Conservation (phyloP, 441 rosid species). For the Bruguiera hainesii region DNA sequence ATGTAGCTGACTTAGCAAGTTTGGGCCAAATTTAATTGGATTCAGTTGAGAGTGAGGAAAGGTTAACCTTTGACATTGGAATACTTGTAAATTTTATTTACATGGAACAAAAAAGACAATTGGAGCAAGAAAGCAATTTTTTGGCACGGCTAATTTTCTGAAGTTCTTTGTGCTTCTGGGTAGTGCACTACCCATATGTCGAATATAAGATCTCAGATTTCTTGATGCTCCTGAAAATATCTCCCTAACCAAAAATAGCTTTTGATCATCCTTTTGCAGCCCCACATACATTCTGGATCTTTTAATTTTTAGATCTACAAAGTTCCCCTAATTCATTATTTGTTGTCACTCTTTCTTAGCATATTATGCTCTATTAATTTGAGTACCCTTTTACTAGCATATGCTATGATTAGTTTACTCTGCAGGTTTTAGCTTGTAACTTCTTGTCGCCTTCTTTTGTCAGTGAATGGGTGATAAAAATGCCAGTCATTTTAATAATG, state of each 20-base stretch:
- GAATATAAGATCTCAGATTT: not conserved
- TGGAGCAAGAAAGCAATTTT: not conserved
- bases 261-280: not conserved
- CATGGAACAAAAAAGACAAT: too few species aligned
- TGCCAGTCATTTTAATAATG: slow-evolving; percentile 74
- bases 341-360: not conserved
- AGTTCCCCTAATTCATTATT: not conserved
- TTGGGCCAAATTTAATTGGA: too few species aligned
- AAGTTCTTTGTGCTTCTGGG: not conserved
- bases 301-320: not conserved
- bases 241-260: too few species aligned
- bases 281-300: not conserved
- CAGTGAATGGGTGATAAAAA: slow-evolving; percentile 87
- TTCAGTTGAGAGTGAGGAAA: too few species aligned
- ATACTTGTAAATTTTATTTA: too few species aligned
- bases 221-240: not conserved
- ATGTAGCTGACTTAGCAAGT: too few species aligned
- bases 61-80: too few species aligned
- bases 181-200: not conserved
- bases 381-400: not conserved
- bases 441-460: slow-evolving; percentile 15
- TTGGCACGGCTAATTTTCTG: not conserved
- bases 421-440: slow-evolving; percentile 14
- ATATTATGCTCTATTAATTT: not conserved
- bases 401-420: not conserved